phyloP scores from a whole-genome alignment of 257 asterid species.

The Solanum bulbocastanum region DNA sequence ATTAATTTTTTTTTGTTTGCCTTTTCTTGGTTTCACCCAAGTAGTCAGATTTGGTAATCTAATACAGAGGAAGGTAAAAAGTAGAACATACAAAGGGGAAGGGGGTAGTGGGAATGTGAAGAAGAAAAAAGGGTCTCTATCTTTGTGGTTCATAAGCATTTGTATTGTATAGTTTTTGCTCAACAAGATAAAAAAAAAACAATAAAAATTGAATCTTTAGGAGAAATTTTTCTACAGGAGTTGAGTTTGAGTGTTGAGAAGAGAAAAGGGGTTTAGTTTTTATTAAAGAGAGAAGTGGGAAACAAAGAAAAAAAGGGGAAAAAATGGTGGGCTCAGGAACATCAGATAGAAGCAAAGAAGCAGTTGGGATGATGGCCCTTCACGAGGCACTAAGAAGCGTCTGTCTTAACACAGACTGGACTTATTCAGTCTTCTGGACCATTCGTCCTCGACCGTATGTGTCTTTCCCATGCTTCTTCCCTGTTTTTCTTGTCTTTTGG shows the following conservation, averaged over 20 bases:
- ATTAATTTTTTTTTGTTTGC: background rate
- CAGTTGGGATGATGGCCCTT: constrained; percentile 99
- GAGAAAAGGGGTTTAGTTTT: constrained; percentile 1
- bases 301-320: background rate
- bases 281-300: background rate
- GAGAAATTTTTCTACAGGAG: background rate
- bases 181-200: constrained; percentile 8
- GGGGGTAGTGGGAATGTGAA: constrained; percentile 1
- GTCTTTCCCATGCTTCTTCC: background rate
- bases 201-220: constrained; percentile 1
- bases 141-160: constrained; percentile 28
- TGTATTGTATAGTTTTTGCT: constrained; percentile 6
- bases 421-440: constrained; percentile 99
- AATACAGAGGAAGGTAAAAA: background rate
- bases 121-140: constrained; percentile 25
- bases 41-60: constrained; percentile 27
- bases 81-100: background rate
- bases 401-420: constrained; percentile 97
- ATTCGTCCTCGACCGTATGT: constrained; percentile 96
- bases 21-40: constrained; percentile 24
- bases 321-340: constrained; percentile 97
- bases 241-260: background rate
- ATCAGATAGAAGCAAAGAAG: constrained; percentile 97
- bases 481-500: background rate
- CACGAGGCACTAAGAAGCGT: constrained; percentile 94